Percentiles rank a stretch among this genome's conserved stretches.
These are phyloP conservation scores for Brasenia schreberi DNA, from an alignment of 164 flowering plant genomes.

Conservation along the genomic window DNA sequence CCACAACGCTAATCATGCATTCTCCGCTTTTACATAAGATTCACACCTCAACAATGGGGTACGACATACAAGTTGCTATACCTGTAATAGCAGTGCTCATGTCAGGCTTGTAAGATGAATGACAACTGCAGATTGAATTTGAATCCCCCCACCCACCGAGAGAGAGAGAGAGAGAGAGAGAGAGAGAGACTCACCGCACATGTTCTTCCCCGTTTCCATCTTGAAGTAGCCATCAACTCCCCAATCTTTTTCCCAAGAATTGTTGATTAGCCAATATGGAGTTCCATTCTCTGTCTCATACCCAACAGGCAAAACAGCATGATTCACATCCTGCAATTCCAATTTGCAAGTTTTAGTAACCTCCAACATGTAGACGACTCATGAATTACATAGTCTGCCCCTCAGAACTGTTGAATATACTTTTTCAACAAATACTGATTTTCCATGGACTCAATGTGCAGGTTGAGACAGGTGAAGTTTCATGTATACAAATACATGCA, in stretches of 20 bases:
- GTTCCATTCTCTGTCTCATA: constrained; percentile 76
- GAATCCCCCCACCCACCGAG: too few species aligned
- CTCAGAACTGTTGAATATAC: too few species aligned
- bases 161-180: background rate
- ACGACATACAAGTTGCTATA: constrained; percentile 92
- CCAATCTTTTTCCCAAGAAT: constrained; percentile 91
- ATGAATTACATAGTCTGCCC: too few species aligned
- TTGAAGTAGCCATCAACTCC: constrained; percentile 91
- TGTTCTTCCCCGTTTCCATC: constrained; percentile 96
- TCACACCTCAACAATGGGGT: constrained; percentile 58
- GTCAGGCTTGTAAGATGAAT: background rate
- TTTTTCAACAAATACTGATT: too few species aligned
- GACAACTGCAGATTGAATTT: background rate
- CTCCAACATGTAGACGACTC: too few species aligned
- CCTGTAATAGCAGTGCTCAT: constrained; percentile 36
- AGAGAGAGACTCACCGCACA: constrained; percentile 76
- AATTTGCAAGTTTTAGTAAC: background rate
- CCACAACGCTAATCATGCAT: background rate
- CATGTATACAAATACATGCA: too few species aligned
- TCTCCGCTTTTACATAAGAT: background rate
- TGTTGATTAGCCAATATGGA: constrained; percentile 94
- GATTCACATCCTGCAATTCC: constrained; percentile 85
- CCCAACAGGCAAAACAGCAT: constrained; percentile 97
- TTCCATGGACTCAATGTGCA: too few species aligned
- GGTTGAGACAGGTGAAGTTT: too few species aligned